Conservation (phyloP, 179 eudicot species). For the Beta corolliflora region DNA sequence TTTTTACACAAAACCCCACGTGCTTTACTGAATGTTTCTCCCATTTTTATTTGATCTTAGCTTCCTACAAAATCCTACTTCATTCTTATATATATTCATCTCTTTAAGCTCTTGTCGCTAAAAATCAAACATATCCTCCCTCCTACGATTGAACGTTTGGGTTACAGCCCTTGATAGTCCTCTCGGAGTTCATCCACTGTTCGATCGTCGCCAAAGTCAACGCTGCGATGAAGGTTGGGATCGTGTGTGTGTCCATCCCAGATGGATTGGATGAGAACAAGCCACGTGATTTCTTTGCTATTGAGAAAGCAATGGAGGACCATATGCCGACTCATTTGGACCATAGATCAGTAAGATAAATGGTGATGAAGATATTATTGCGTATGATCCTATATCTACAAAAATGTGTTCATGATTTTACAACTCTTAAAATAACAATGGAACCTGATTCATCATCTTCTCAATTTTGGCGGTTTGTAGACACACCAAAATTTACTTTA, state of each 20-base stretch:
- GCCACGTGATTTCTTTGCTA: constrained; percentile 61
- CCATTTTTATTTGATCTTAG: neutral
- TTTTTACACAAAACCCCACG: neutral
- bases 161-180: constrained; percentile 49
- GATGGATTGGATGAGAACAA: constrained; percentile 49
- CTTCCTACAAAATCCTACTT: neutral
- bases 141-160: constrained; percentile 21
- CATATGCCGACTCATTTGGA: constrained; percentile 58
- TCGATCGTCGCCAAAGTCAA: constrained; percentile 36
- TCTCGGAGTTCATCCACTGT: constrained; percentile 68
- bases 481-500: too few relatives aligned
- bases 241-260: constrained; percentile 43
- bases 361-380: constrained; percentile 33
- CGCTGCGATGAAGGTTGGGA: constrained; percentile 18
- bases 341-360: constrained; percentile 32
- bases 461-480: too few relatives aligned
- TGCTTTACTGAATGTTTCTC: neutral
- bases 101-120: neutral
- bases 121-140: neutral
- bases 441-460: too few relatives aligned
- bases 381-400: neutral
- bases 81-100: neutral
- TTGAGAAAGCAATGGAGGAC: constrained; percentile 73
- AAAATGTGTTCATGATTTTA: too few relatives aligned
- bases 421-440: too few relatives aligned